Base-by-base conservation (phyloP, 23 red algal species). In the Gracilaria caudata region DNA sequence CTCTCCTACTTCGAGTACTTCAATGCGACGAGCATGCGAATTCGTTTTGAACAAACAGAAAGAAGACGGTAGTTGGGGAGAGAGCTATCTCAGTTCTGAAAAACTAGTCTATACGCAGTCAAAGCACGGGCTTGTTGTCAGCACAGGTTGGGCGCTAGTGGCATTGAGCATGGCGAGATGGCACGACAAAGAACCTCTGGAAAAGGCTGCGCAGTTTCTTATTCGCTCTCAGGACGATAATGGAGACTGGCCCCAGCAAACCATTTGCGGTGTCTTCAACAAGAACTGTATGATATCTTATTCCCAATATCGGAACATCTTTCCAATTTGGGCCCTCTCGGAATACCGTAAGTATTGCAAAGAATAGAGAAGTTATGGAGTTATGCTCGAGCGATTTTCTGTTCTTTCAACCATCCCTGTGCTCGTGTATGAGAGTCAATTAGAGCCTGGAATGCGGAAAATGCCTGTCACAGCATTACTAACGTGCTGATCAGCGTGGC, bases 251-350 rank as follows among this genome's bases (percentile, higher is more conserved):
- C 92, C 93, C 36, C 97, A 99, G 84, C 97, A 99, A 79, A 87
- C 40, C 60, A 99, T 99, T 73, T 81, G 58, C 14, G 97, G 97
- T 40, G 97, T 99, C 26, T 99, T 99, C 68, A 99, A 99, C 64
- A 75, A 82, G 65, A 99, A 95, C 46, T 99, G 97, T 81, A 99
- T 99, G 97, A 99, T 99, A 49, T 95, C 93, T 13, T 99, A 99
- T 84, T 79, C 90, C 38, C 92, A 95, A 65, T 99, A 95, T 66
- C 81, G 93, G 14, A 92, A 86, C 37, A 89, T 99, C 19, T 99
- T 99, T 68, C 86, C 93, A 10, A 86, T 99, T 7, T 99, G 93
- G 93, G 97, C 97, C 23, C 76, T 99, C 7, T 93, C 80, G 21
- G 64, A 82, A 43, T 98, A 98, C 51, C 73, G 93, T 28, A 78